These are phyloP conservation scores for Quercus ilex DNA, from an alignment of 306 rosid species.

Conservation along the genomic window DNA sequence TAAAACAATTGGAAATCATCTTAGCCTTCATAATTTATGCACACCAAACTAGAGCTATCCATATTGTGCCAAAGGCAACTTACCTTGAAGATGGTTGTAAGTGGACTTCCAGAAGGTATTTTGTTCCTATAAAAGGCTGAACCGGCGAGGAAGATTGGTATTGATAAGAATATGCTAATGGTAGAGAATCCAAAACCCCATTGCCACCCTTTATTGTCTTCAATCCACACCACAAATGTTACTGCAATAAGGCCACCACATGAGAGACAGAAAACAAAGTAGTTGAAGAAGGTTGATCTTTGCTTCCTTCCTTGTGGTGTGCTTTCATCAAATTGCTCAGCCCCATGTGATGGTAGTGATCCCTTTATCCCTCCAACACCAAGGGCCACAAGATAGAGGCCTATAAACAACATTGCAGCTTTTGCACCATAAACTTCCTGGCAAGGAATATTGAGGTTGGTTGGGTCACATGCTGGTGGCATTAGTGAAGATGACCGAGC, in stretches of 20 bases:
- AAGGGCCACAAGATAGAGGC: constrained; percentile 80
- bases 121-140: constrained; percentile 67
- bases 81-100: constrained; percentile 84
- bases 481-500: constrained; percentile 52
- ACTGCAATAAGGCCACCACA: constrained; percentile 84
- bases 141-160: constrained; percentile 67
- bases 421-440: constrained; percentile 57
- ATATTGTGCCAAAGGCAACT: not conserved
- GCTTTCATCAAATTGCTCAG: constrained; percentile 80
- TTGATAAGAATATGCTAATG: constrained; percentile 62
- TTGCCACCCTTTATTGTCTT: constrained; percentile 94
- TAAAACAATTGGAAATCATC: not conserved
- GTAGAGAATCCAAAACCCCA: constrained; percentile 94
- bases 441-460: constrained; percentile 30
- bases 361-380: constrained; percentile 99
- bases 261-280: constrained; percentile 79
- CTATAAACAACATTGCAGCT: constrained; percentile 61
- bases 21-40: not conserved
- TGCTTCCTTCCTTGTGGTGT: constrained; percentile 73
- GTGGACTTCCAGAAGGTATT: constrained; percentile 80
- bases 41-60: not conserved
- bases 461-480: constrained; percentile 49
- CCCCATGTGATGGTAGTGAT: constrained; percentile 78
- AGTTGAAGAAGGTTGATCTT: constrained; percentile 92
- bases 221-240: constrained; percentile 93